These are phyloP conservation scores for Fagopyrum tataricum DNA, from an alignment of 148 eudicot species.

Conservation along the genomic window DNA sequence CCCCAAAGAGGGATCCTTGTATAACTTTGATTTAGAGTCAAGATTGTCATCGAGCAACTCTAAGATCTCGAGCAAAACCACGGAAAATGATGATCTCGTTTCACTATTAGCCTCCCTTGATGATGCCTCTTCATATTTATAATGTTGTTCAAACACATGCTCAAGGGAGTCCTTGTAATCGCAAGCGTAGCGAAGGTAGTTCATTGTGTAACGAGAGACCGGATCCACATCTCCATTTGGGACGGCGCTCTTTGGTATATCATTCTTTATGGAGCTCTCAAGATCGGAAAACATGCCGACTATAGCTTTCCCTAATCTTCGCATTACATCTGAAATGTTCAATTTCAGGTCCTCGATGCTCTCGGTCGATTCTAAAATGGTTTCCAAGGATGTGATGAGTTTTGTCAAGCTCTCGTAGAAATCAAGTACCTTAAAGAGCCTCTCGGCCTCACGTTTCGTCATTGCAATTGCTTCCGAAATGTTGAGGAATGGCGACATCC, in stretches of 20 bases:
- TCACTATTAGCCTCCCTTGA: not conserved
- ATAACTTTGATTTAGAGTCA: slow-evolving; percentile 53
- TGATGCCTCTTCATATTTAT: not conserved
- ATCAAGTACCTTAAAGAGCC: slow-evolving; percentile 74
- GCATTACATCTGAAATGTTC: slow-evolving; percentile 34
- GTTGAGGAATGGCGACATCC: slow-evolving; percentile 44
- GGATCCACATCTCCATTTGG: slow-evolving; percentile 88
- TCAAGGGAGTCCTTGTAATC: slow-evolving; percentile 62
- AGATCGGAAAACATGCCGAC: slow-evolving; percentile 57
- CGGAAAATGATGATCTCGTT: slow-evolving; percentile 33
- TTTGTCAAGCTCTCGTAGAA: slow-evolving; percentile 54
- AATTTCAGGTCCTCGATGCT: slow-evolving; percentile 26
- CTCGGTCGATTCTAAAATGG: slow-evolving; percentile 21
- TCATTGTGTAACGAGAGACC: slow-evolving; percentile 78
- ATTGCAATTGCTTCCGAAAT: slow-evolving; percentile 60
- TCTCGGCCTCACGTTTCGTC: slow-evolving; percentile 58
- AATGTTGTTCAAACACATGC: slow-evolving; percentile 31
- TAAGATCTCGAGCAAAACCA: slow-evolving; percentile 32
- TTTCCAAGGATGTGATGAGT: slow-evolving; percentile 11
- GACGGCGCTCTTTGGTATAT: slow-evolving; percentile 44
- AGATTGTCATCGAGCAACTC: slow-evolving; percentile 49
- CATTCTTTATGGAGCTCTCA: slow-evolving; percentile 58
- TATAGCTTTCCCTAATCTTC: slow-evolving; percentile 51
- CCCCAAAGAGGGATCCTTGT: slow-evolving; percentile 34
- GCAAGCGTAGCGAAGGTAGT: slow-evolving; percentile 59